Evolutionary conservation across 2,329 filamentous ascomycete species (phyloP).

Genomic region (Talaromyces sp.): DNA sequence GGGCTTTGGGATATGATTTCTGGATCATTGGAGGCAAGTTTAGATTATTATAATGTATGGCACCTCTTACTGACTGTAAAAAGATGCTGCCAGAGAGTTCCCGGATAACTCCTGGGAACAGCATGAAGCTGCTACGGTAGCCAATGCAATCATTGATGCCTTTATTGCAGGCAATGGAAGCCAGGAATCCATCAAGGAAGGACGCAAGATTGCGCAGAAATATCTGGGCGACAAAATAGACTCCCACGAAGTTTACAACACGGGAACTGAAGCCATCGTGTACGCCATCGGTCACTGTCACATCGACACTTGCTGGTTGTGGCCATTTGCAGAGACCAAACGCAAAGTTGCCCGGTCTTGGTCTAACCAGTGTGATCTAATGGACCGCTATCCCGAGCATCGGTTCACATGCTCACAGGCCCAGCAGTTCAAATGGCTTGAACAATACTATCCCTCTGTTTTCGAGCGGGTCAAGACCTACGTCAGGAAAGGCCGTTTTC

Average conservation of each 20-base stretch:
- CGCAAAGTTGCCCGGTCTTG: slow-evolving; percentile 93
- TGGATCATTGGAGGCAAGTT: slow-evolving; percentile 71
- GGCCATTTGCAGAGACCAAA: slow-evolving; percentile 97
- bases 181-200: slow-evolving; percentile 69
- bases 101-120: slow-evolving; percentile 82
- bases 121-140: slow-evolving; percentile 76
- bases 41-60: neutral
- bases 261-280: slow-evolving; percentile 68
- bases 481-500: slow-evolving; percentile 84
- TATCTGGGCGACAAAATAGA: slow-evolving; percentile 79
- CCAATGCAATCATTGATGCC: slow-evolving; percentile 82
- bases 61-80: slow-evolving; percentile 5
- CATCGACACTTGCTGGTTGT: slow-evolving; percentile 97
- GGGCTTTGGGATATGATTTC: slow-evolving; percentile 82
- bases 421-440: slow-evolving; percentile 97
- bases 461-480: slow-evolving; percentile 89
- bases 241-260: slow-evolving; percentile 77
- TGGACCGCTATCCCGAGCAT: slow-evolving; percentile 92
- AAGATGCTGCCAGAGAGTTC: slow-evolving; percentile 85
- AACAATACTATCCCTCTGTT: slow-evolving; percentile 78
- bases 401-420: slow-evolving; percentile 90
- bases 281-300: slow-evolving; percentile 93
- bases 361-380: slow-evolving; percentile 92
- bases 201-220: slow-evolving; percentile 74
- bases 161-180: slow-evolving; percentile 74